Evolutionary conservation across 345 rosid genomes (phyloP).

Genomic region (Aegle marmelos): DNA sequence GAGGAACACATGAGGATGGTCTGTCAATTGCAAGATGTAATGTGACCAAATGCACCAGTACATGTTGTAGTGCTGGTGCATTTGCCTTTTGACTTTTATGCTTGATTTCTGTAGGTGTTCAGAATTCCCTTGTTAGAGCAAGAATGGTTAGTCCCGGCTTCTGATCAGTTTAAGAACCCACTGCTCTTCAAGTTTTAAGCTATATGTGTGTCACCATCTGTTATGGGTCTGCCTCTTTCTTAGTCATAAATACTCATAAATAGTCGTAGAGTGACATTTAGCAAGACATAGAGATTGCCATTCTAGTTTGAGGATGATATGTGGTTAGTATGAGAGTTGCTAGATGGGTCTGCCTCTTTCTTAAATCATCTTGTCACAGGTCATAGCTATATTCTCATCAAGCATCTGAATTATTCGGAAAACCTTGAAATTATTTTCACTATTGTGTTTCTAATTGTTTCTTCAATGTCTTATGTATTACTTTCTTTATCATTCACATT

Average conservation of each 20-base stretch:
- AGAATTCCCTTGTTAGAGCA: not conserved
- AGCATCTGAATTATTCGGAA: not conserved
- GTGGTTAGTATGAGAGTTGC: not conserved
- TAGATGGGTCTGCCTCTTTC: not conserved
- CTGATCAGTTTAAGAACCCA: not conserved
- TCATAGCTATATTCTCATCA: not conserved
- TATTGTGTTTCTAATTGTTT: not conserved
- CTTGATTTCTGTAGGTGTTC: not conserved
- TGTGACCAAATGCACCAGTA: not conserved
- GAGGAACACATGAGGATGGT: not conserved
- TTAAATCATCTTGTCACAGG: not conserved
- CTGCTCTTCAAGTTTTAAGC: not conserved
- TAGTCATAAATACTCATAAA: too few species aligned
- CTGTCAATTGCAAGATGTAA: not conserved
- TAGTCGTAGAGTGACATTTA: not conserved
- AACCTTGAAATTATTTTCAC: not conserved
- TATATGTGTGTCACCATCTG: not conserved
- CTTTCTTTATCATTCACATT: not conserved
- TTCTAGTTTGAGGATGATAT: not conserved
- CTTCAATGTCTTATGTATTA: not conserved
- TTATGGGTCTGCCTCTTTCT: too few species aligned
- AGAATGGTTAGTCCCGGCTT: not conserved
- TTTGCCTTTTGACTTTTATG: not conserved
- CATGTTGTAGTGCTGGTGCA: not conserved
- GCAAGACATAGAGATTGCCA: too few species aligned